Evolutionary conservation across 208 protist genomes (phyloP).

Genomic region (Angomonas ambiguus): DNA sequence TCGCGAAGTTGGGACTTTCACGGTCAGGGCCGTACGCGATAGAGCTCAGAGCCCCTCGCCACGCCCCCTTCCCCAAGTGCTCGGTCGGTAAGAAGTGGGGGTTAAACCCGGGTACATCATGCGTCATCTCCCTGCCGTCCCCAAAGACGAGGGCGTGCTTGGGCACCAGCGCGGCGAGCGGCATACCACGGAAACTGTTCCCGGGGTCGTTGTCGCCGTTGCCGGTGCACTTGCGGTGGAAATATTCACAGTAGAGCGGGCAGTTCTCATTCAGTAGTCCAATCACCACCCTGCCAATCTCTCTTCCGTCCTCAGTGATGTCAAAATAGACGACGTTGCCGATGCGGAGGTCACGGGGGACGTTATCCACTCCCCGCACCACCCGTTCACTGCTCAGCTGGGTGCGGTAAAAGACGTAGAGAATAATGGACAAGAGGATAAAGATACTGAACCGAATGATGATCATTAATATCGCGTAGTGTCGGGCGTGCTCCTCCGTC

Average conservation of each 20-base stretch:
- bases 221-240: conserved; percentile 79
- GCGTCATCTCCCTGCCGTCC: conserved; percentile 71
- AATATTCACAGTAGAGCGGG: conserved; percentile 88
- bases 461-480: conserved; percentile 68
- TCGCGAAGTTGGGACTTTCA: conserved; percentile 84
- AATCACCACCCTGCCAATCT: conserved; percentile 82
- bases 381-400: conserved; percentile 72
- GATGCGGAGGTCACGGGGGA: conserved; percentile 77
- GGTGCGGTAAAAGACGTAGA: conserved; percentile 83
- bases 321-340: conserved; percentile 89
- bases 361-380: conserved; percentile 77
- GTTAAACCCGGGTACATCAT: conserved; percentile 75
- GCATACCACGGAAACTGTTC: conserved; percentile 70
- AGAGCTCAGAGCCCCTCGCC: conserved; percentile 74
- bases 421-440: conserved; percentile 63
- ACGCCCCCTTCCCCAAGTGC: conserved; percentile 59
- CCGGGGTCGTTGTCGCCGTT: conserved; percentile 64
- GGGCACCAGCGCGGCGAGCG: conserved; percentile 52
- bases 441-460: conserved; percentile 57
- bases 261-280: conserved; percentile 83
- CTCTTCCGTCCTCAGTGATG: conserved; percentile 71
- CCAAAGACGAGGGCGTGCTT: conserved; percentile 80
- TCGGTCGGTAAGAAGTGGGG: conserved; percentile 70
- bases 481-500: conserved; percentile 83
- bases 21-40: conserved; percentile 71